Conservation (phyloP, 1,284 basidiomycete genomes). For the Grifola frondosa region DNA sequence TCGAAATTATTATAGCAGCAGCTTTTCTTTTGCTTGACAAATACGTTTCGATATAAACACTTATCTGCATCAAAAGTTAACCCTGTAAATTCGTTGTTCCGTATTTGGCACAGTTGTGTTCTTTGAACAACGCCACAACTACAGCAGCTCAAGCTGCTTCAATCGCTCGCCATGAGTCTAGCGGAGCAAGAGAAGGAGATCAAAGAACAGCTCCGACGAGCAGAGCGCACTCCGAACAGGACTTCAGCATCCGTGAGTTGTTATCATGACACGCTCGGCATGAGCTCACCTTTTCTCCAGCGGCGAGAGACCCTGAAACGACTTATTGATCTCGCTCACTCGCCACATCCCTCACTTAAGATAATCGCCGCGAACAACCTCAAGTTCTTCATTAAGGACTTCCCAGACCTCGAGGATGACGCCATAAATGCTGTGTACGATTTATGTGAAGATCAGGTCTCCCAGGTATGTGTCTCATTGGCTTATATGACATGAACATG, state of each 20-base stretch:
- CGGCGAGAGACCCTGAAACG: conserved; percentile 36
- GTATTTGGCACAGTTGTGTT: no score
- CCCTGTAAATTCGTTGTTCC: no score
- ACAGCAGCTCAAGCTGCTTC: no score
- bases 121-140: no score
- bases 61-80: no score
- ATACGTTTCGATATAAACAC: no score
- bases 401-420: conserved; percentile 67
- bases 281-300: conserved; percentile 18
- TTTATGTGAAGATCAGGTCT: conserved; percentile 66
- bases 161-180: conserved; percentile 18
- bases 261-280: background rate
- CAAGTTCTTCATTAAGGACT: conserved; percentile 58
- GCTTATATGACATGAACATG: background rate
- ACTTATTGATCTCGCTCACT: conserved; percentile 39
- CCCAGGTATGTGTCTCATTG: conserved; percentile 39
- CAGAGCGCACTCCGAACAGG: conserved; percentile 29
- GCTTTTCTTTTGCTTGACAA: no score
- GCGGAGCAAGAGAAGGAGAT: conserved; percentile 33
- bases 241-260: conserved; percentile 26
- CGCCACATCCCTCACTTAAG: conserved; percentile 42
- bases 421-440: conserved; percentile 75
- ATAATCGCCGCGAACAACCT: conserved; percentile 59
- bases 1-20: no score
- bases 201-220: conserved; percentile 29